Percentiles rank a stretch among this genome's conserved stretches.
Conservation (phyloP, 805 yeast genomes). For the Wickerhamomyces silvicola region DNA sequence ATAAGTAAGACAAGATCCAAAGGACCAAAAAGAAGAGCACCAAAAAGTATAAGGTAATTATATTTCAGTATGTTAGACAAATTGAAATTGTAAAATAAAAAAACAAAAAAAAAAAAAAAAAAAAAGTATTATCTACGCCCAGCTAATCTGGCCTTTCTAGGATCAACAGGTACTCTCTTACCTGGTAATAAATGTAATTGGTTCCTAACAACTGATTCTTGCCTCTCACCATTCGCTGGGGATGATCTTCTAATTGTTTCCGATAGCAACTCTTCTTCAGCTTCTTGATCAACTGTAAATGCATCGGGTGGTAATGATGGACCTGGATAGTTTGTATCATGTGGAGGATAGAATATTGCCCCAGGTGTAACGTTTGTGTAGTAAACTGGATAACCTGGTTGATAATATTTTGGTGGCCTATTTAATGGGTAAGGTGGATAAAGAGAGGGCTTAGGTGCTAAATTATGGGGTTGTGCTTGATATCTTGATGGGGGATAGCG, state of each 20-base stretch:
- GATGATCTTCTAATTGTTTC: not conserved
- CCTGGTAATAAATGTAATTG: no score
- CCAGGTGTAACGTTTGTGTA: not conserved
- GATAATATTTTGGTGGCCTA: not conserved
- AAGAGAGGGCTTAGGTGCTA: no score
- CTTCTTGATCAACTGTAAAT: not conserved
- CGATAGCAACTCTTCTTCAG: not conserved
- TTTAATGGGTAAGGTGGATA: no score
- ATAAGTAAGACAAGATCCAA: slow-evolving; percentile 26
- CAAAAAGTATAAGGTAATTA: slow-evolving; percentile 11
- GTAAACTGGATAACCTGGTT: no score
- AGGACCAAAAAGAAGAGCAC: slow-evolving; percentile 33
- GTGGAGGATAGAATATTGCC: not conserved
- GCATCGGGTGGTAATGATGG: slow-evolving; percentile 1
- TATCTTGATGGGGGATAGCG: no score
- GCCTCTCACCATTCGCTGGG: not conserved
- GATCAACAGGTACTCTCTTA: slow-evolving; percentile 1
- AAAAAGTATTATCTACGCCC: not conserved
- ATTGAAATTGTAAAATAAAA: not conserved
- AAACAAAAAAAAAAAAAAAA: not conserved
- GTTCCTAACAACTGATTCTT: not conserved
- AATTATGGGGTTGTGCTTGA: no score
- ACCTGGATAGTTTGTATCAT: not conserved
- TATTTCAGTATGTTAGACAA: not conserved
- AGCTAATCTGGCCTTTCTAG: slow-evolving; percentile 1